Percentiles rank a stretch among this genome's conserved stretches.
Evolutionary conservation across 1,139 yeast species (phyloP).

Genomic region (Candida sp.): DNA sequence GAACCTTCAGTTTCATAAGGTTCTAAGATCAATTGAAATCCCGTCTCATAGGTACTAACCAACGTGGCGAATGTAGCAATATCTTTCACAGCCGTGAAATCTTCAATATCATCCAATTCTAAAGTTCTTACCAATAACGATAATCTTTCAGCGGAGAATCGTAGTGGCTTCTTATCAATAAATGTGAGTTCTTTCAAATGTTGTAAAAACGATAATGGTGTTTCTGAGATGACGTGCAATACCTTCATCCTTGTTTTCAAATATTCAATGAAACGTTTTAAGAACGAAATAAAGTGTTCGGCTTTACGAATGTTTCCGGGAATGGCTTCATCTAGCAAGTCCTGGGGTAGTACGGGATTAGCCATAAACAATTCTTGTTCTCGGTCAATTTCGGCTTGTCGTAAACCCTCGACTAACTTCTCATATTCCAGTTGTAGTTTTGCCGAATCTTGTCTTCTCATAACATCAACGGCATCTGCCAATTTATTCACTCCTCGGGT

Average conservation of each 20-base stretch:
- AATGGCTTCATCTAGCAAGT: constrained; percentile 84
- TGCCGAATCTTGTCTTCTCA: constrained; percentile 77
- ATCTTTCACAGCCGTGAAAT: constrained; percentile 88
- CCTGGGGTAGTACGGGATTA: constrained; percentile 84
- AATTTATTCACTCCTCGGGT: constrained; percentile 73
- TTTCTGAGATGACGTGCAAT: constrained; percentile 92
- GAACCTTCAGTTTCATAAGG: constrained; percentile 98
- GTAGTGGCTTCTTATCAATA: constrained; percentile 85
- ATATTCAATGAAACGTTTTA: constrained; percentile 90
- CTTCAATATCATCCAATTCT: constrained; percentile 86
- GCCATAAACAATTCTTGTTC: constrained; percentile 84
- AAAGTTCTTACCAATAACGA: constrained; percentile 85
- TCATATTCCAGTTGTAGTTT: constrained; percentile 89
- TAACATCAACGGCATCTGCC: constrained; percentile 73
- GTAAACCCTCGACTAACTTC: constrained; percentile 82
- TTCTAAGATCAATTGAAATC: constrained; percentile 86
- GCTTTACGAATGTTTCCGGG: constrained; percentile 98
- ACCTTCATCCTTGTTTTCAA: constrained; percentile 97
- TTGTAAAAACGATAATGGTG: constrained; percentile 88
- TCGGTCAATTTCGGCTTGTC: constrained; percentile 70
- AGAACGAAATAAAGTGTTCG: constrained; percentile 91
- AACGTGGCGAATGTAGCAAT: constrained; percentile 96
- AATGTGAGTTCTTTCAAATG: constrained; percentile 92
- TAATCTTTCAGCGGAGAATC: constrained; percentile 89
- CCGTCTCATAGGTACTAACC: constrained; percentile 91